Evolutionary conservation across 129 eudicot genomes (phyloP).

Genomic region (Heracleum sosnowskyi): DNA sequence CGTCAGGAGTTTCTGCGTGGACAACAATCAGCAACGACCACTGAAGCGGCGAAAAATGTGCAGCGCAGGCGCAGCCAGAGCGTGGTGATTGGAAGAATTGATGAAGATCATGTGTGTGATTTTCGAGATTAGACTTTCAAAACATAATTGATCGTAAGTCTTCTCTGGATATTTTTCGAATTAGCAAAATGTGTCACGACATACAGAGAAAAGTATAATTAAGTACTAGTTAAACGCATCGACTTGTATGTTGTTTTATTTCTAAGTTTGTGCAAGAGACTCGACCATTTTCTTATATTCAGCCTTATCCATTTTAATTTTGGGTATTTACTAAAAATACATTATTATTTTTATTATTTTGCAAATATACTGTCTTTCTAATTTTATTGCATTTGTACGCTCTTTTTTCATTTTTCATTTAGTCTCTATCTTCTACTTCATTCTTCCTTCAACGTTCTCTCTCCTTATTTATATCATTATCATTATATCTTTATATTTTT

Average conservation of each 20-base stretch:
- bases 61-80: conserved; percentile 22
- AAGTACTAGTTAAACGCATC: background rate
- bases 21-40: background rate
- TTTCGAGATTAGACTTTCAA: conserved; percentile 3
- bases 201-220: background rate
- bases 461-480: too few species aligned
- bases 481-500: too few species aligned
- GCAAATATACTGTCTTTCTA: too few species aligned
- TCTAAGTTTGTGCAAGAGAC: background rate
- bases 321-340: too few species aligned
- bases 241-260: background rate
- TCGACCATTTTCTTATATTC: background rate
- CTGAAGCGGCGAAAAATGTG: conserved; percentile 1
- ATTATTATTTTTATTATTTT: too few species aligned
- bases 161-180: background rate
- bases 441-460: too few species aligned
- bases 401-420: too few species aligned
- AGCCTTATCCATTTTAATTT: background rate
- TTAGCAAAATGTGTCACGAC: conserved; percentile 11
- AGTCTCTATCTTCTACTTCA: too few species aligned
- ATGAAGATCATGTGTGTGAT: conserved; percentile 26
- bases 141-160: background rate
- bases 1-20: background rate
- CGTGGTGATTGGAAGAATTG: conserved; percentile 34
- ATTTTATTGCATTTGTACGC: too few species aligned